A percentile compares a stretch with the other conserved stretches of the same genome.
These are phyloP conservation scores for Ophiosphaerella narmari DNA, from an alignment of 2,329 filamentous ascomycete genomes.

Conservation along the genomic window DNA sequence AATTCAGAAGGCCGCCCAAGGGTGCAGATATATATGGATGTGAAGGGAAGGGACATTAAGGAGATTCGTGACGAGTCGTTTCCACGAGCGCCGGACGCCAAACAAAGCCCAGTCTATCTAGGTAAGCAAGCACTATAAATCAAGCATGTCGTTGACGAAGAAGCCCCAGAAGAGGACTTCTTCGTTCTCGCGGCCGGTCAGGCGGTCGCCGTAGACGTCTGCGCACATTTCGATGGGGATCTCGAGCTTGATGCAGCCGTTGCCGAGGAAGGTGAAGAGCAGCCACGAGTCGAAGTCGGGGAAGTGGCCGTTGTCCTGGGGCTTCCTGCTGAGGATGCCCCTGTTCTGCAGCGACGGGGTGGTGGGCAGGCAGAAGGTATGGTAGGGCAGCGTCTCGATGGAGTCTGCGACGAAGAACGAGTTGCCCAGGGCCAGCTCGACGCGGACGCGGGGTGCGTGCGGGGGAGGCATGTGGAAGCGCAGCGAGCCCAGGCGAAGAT, in stretches of 20 bases:
- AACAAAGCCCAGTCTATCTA: constrained; percentile 33
- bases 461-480: constrained; percentile 33
- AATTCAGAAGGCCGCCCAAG: constrained; percentile 25
- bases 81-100: constrained; percentile 41
- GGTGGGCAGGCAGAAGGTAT: constrained; percentile 38
- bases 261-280: constrained; percentile 44
- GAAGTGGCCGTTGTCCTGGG: constrained; percentile 35
- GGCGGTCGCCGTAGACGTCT: constrained; percentile 37
- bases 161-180: constrained; percentile 44
- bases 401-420: constrained; percentile 43
- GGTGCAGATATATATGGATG: constrained; percentile 16
- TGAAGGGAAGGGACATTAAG: constrained; percentile 25
- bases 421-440: constrained; percentile 40
- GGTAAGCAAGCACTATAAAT: constrained; percentile 27
- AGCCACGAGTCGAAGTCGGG: constrained; percentile 44
- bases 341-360: constrained; percentile 39
- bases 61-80: constrained; percentile 39
- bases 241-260: constrained; percentile 43
- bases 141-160: constrained; percentile 38
- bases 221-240: constrained; percentile 45
- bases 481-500: constrained; percentile 43
- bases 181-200: constrained; percentile 38
- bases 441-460: constrained; percentile 19
- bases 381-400: constrained; percentile 42
- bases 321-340: constrained; percentile 39